Conservation (phyloP, 192 early-diverging fungal species). For the Phlyctochytrium arcticum region DNA sequence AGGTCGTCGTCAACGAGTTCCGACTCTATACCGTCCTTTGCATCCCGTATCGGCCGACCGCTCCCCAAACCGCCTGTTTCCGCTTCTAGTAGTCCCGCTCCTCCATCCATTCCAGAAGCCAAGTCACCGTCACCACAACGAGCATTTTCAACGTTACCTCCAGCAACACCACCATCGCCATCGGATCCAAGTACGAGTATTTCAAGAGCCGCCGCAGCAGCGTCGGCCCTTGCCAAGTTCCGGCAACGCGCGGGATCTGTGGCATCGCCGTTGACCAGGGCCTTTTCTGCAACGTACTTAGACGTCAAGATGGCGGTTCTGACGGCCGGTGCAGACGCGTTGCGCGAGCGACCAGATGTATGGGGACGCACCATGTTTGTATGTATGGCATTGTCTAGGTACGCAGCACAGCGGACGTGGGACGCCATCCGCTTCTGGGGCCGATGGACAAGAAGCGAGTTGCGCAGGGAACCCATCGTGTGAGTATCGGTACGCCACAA, state of each 20-base stretch:
- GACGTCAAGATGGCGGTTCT: neutral
- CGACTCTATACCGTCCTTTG: neutral
- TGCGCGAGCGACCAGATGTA: neutral
- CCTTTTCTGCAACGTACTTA: neutral
- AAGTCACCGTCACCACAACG: neutral
- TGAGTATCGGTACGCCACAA: constrained; percentile 1
- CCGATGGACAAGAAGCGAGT: constrained; percentile 9
- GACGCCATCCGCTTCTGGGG: neutral
- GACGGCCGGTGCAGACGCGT: neutral
- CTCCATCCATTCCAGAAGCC: neutral
- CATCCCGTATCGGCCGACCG: neutral
- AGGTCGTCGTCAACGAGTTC: too few species aligned
- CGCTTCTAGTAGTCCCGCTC: too few species aligned
- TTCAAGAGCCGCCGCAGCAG: neutral
- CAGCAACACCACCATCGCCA: too few species aligned
- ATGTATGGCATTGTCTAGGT: neutral
- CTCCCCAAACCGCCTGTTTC: too few species aligned
- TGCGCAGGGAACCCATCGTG: constrained; percentile 14
- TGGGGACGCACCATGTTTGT: neutral
- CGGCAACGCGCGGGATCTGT: neutral
- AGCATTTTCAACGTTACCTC: neutral
- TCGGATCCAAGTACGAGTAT: too few species aligned
- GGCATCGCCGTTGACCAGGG: neutral
- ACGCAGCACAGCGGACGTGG: neutral
- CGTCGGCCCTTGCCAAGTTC: neutral